Base-by-base conservation (phyloP, 2,329 filamentous ascomycete genomes). In the Exophiala phaeomuriformis region DNA sequence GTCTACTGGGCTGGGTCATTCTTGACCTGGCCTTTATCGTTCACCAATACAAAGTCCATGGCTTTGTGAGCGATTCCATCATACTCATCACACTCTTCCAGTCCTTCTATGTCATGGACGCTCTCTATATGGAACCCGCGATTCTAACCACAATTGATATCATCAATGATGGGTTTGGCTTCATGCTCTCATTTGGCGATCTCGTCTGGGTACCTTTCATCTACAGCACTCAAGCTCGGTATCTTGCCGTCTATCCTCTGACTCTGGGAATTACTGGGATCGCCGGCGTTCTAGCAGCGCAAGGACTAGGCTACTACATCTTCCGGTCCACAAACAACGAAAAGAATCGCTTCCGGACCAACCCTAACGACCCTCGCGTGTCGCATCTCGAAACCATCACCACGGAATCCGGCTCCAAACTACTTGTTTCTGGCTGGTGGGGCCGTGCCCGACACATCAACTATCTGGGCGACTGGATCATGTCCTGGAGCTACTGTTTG, bases 101-200 rank as follows among this genome's bases (percentile, higher is more conserved):
- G 71, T 76, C 80, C 0, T 71, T 95, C 55, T 97, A 97, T 70
- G 82, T 90, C 4, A 73, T 96, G 35, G 91, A 97, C 67, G 83
- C 83, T 5, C 82, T 89, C 60, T 90, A 84, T 75, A 93, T 91
- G 79, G 91, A 97, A 69, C 79, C 87, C 0, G 86, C 89, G 1
- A 86, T 96, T 58, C 74, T 96, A 60, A 96, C 90, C 1, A 96
- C 90, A 32, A 96, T 97, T 72, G 91, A 97, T 67, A 86, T 96
- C 61, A 95, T 85, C 48, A 88, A 84, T 40, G 91, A 97, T 64
- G 91, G 91, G 4, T 95, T 97, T 63, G 91, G 91, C 49, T 89
- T 89, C 74, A 97, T 97, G 91, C 78, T 97, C 33, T 77, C 88
- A 1, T 96, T 96, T 67, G 91, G 90, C 52, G 91, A 97, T 65